Conservation (phyloP, 2,329 filamentous ascomycete species). For the Aspergillus nomiae region DNA sequence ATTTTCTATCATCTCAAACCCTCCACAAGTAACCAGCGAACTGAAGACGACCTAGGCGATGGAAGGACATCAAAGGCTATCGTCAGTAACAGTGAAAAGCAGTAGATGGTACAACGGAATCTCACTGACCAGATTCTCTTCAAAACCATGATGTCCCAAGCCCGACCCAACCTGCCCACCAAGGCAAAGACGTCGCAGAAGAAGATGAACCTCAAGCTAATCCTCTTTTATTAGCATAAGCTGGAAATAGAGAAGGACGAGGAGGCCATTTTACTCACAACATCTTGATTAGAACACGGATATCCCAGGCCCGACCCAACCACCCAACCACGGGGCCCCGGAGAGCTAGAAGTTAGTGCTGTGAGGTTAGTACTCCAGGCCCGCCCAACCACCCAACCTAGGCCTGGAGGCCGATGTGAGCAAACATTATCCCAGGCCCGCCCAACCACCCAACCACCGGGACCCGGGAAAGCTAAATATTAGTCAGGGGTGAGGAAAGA, state of each 20-base stretch:
- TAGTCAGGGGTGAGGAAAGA: neutral
- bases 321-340: constrained; percentile 3
- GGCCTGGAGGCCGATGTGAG: neutral
- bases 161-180: constrained; percentile 4
- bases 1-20: neutral
- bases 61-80: neutral
- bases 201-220: no score
- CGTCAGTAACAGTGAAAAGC: neutral
- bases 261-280: no score
- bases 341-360: neutral
- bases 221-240: no score
- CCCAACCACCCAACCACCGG: constrained; percentile 9
- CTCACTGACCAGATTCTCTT: neutral
- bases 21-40: neutral
- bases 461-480: neutral
- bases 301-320: neutral
- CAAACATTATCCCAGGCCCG: constrained; percentile 4
- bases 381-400: constrained; percentile 10
- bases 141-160: constrained; percentile 8
- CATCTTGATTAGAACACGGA: no score
- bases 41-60: neutral
- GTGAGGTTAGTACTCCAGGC: neutral
- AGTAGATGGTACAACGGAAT: neutral
- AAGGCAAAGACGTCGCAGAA: no score
- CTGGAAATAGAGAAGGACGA: no score